A percentile compares a stretch with the other conserved stretches of the same genome.
Evolutionary conservation across 257 asterid species (phyloP).

Genomic region (Nicotiana attenuata): DNA sequence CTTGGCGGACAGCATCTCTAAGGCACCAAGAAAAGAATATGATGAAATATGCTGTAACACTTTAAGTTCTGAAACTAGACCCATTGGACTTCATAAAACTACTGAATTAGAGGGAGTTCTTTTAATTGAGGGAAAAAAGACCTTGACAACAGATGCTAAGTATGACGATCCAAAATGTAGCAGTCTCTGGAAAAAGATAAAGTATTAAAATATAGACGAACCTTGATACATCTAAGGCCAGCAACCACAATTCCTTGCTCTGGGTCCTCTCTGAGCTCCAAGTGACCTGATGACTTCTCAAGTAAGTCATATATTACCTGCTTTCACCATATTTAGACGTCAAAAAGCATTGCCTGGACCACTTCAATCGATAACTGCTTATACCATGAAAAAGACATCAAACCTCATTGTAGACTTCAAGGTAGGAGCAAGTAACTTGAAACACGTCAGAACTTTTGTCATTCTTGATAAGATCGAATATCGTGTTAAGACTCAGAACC

Average conservation of each 20-base stretch:
- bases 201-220: not conserved
- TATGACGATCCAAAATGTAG: not conserved
- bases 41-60: not conserved
- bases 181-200: not conserved
- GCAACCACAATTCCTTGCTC: constrained; percentile 87
- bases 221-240: constrained; percentile 91
- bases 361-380: not conserved
- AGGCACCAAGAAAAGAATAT: constrained; percentile 3
- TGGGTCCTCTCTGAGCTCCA: constrained; percentile 95
- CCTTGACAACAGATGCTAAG: not conserved
- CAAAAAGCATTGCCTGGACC: constrained; percentile 8
- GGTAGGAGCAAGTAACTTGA: constrained; percentile 86
- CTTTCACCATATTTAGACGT: constrained; percentile 22
- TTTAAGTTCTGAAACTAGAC: not conserved
- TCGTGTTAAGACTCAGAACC: constrained; percentile 90
- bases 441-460: constrained; percentile 62
- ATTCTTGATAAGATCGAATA: constrained; percentile 68
- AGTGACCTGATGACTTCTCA: constrained; percentile 85
- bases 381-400: constrained; percentile 16
- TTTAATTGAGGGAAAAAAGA: not conserved
- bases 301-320: constrained; percentile 95
- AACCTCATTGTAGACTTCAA: constrained; percentile 98
- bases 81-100: constrained; percentile 8
- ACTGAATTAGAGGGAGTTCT: not conserved
- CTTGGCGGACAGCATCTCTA: not conserved